Evolutionary conservation across 2,329 filamentous ascomycete genomes (phyloP).

Genomic region (Talaromyces sp.): DNA sequence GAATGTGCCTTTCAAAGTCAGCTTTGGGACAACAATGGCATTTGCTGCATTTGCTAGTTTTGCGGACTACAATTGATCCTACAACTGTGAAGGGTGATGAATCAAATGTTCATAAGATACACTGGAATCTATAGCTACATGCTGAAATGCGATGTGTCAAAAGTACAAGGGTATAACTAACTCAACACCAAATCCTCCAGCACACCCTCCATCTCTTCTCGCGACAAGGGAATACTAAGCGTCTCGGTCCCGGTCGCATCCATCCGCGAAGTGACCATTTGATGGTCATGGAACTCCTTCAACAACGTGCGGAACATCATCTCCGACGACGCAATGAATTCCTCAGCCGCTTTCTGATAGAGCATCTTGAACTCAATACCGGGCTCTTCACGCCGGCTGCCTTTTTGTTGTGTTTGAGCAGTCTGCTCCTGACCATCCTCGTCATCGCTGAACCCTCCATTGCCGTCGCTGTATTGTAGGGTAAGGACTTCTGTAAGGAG

Average conservation of each 20-base stretch:
- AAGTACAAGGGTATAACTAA: slow-evolving; percentile 21
- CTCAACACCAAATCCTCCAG: slow-evolving; percentile 66
- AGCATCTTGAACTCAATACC: slow-evolving; percentile 86
- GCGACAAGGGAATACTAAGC: slow-evolving; percentile 77
- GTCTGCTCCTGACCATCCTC: slow-evolving; percentile 28
- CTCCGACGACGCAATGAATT: slow-evolving; percentile 95
- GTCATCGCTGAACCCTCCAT: slow-evolving; percentile 53
- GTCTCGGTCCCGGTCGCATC: slow-evolving; percentile 82
- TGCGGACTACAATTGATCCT: slow-evolving; percentile 20
- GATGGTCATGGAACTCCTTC: slow-evolving; percentile 97
- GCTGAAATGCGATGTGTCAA: not conserved
- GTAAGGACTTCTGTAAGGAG: slow-evolving; percentile 80
- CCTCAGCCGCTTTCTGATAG: slow-evolving; percentile 93
- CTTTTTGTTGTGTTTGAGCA: not conserved
- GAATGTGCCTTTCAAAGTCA: slow-evolving; percentile 46
- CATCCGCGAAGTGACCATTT: slow-evolving; percentile 88
- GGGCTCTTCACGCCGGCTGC: slow-evolving; percentile 36
- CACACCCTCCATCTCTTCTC: slow-evolving; percentile 83
- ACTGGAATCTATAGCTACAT: not conserved
- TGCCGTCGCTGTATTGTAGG: slow-evolving; percentile 44
- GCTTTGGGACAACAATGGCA: slow-evolving; percentile 45
- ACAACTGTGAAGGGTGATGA: not conserved
- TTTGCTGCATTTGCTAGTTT: slow-evolving; percentile 46
- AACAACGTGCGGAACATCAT: slow-evolving; percentile 90
- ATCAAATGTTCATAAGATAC: not conserved